Evolutionary conservation across 2,329 filamentous ascomycete species (phyloP), one percentile per base, ranked within the genome.

Genomic region (Fusarium begoniae): DNA sequence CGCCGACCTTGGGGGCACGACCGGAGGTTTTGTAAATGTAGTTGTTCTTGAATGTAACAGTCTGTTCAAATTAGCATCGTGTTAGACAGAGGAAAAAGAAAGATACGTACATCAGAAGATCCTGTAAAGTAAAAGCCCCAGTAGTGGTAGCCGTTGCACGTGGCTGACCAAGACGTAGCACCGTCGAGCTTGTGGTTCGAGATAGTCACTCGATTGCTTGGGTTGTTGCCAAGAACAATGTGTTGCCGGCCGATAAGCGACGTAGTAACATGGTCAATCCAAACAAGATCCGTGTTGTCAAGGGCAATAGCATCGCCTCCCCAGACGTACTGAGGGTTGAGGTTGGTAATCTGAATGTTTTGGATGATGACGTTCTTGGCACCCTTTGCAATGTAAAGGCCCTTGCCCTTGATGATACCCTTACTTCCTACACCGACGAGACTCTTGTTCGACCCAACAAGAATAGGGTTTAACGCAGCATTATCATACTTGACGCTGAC

Each of bases 281-380:
- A 65, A 8, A 66, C 63, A 17, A 66, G 63, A n/a, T 66, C 63
- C 1, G 63, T 51, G 10, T 66, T 55, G 6, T 55, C 81, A 15
- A 90, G 77, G 28, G 87, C 87, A 75, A 90, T 88, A 40, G 85
- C 88, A 77, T 90, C 88, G 41, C 88, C 88, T 56, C 88, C 88
- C 88, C 88, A 90, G 71, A 90, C 87, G 75, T 89, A 89, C 78
- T 88, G 77, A 14, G 88, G 85, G 83, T 90, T 90, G 45, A 90
- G 79, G 51, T 88, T 81, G 48, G 87, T 88, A 74, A 90, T 85
- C 47, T 86, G 84, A 63, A 89, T 82, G 80, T 89, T 90, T 83
- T 89, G 89, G 78, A 91, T 87, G 76, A 91, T 91, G 79, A 92
- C 81, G 79, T 91, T 90, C 68, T 76, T 79, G 75, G 79, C 83